Evolutionary conservation across 2,329 filamentous ascomycete genomes (phyloP), one percentile per base, ranked within the genome.

Genomic region (Calonectria pteridis): DNA sequence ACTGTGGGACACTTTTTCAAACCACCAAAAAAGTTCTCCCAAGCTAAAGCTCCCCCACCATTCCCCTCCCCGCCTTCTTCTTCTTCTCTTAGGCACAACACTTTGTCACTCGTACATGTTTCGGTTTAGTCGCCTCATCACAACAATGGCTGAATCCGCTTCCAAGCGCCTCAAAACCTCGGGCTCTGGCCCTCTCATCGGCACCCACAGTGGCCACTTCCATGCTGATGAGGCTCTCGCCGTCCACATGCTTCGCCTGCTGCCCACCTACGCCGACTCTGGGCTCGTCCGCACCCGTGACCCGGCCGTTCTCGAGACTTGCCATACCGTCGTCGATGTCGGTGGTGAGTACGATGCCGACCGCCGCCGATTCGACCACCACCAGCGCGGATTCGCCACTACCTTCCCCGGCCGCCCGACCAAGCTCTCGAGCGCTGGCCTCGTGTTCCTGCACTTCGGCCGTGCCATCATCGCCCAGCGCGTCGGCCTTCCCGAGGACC

Each of bases 191-290:
- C 78, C 93, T 77, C 86, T 92, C 79, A 97, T 98, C 83, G 97
- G 96, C 82, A 99, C 97, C 35, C 97, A 99, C 91, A 98, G 94
- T 87, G 97, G 97, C 79, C 95, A 98, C 89, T 99, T 99, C 90
- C 97, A 99, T 88, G 97, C 97, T 84, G 97, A 99, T 85, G 97
- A 99, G 88, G 96, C 97, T 74, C 92, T 99, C 53, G 97, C 97
- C 72, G 96, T 99, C 77, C 95, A 98, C 89, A 95, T 99, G 89
- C 94, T 99, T 79, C 95, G 95, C 77, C 91, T 94, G 71, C 93
- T 98, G 23, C 96, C 97, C 28, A 87, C 93, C 73, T 99, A 98
- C 88, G 84, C 89, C 70, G 86, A 90, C 78, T 93, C 95, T 31
- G 84, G 89, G 53, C 93, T 99, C 53, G 89, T 98, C 65, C 95